phyloP scores from a whole-genome alignment of 345 rosid species.

The Arabidopsis arenosa region DNA sequence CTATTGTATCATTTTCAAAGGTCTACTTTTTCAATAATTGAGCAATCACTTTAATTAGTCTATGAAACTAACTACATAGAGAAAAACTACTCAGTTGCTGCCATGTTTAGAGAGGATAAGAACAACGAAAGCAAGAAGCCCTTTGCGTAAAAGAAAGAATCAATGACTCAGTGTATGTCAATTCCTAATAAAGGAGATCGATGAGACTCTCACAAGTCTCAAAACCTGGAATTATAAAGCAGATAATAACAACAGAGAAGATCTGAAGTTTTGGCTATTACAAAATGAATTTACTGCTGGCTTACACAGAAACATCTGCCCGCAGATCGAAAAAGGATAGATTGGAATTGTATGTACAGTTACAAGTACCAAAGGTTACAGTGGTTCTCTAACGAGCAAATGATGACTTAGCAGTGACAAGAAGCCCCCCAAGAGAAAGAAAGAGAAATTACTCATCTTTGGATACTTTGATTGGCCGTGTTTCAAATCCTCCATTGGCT shows the following conservation, averaged over 20 bases:
- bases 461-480: constrained; percentile 57
- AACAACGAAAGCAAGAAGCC: constrained; percentile 15
- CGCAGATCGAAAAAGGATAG: constrained; percentile 14
- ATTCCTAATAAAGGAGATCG: constrained; percentile 17
- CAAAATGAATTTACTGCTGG: constrained; percentile 30
- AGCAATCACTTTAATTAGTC: constrained; percentile 7
- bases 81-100: not conserved
- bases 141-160: constrained; percentile 3
- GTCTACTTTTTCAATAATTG: constrained; percentile 34
- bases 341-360: constrained; percentile 38
- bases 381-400: constrained; percentile 33
- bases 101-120: constrained; percentile 12
- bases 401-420: constrained; percentile 25
- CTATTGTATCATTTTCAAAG: constrained; percentile 34
- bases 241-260: constrained; percentile 15
- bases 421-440: not conserved
- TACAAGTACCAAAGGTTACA: constrained; percentile 32
- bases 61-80: not conserved
- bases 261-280: constrained; percentile 33
- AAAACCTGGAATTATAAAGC: constrained; percentile 22
- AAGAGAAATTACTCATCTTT: constrained; percentile 49
- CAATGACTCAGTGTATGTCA: constrained; percentile 33
- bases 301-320: constrained; percentile 34
- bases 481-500: constrained; percentile 70
- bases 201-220: constrained; percentile 28